Base-by-base conservation (phyloP, 2,329 filamentous ascomycete species). In the Penicillium sp. region DNA sequence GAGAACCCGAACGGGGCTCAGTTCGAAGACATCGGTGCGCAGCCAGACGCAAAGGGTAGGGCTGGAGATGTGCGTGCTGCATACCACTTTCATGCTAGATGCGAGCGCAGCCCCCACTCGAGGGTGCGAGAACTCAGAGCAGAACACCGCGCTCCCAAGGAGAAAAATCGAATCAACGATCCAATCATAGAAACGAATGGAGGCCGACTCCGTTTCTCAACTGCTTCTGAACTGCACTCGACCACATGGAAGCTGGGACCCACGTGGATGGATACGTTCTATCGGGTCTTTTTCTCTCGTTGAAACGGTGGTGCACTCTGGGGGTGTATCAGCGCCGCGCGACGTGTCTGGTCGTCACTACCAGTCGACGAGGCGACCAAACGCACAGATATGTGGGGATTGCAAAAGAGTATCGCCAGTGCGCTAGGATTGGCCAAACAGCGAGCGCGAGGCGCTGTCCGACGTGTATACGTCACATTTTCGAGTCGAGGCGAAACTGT, bases 381-480 rank as follows among this genome's bases (percentile, higher is more conserved):
- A 28, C 17, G 11, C 6, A 30, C 3, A 15, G 10, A 27, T 16
- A 28, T 29, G 33, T 26, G 11, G 30, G 15, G 26, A 21, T 15
- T 21, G 18, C 18, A 33, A 26, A 20, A 33, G 27, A 36, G 33
- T 32, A 40, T 7, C n/a, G n/a, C 11, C 11, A 10, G 11, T 29
- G 34, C 25, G 25, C 27, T 25, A 20, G 18, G 31, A 15, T 17
- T 16, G 20, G 29, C 42, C 42, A 43, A 31, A 38, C 39, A 43
- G 33, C 32, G 9, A 7, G n/a, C 16, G 36, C 15, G 26, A 29
- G 39, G 47, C 35, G 37, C 43, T 30, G 43, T 37, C 18, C 40
- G 23, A 42, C 23, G n/a, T 38, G 28, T 45, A 50, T 44, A 43
- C 36, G 39, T 50, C 47, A 50, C 41, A 50, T 44, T 50, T 40